phyloP scores from a whole-genome alignment of 306 rosid genomes.

The Dryas drummondii region DNA sequence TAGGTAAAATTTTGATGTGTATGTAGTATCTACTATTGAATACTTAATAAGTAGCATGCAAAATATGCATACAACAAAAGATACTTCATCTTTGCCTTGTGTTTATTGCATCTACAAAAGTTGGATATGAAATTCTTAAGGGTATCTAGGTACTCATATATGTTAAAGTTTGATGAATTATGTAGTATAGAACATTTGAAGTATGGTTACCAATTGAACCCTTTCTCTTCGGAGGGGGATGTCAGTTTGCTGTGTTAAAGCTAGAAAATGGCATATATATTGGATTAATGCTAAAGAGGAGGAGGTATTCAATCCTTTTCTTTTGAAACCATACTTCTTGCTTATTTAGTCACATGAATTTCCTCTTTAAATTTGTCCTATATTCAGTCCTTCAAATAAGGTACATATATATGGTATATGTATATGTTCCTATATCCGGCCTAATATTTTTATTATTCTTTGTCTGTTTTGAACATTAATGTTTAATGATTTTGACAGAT shows the following conservation, averaged over 20 bases:
- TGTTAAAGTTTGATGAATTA: not conserved
- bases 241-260: not conserved
- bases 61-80: not conserved
- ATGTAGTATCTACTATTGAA: not conserved
- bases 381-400: no score
- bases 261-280: no score
- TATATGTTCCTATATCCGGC: no score
- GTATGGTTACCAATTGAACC: not conserved
- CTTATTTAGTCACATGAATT: no score
- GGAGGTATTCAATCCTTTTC: no score
- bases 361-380: no score
- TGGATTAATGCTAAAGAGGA: no score
- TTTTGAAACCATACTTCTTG: no score
- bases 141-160: not conserved
- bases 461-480: no score
- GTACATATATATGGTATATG: no score
- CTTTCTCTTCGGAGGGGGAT: not conserved
- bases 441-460: no score
- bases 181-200: not conserved
- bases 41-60: not conserved
- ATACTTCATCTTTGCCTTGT: not conserved
- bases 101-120: not conserved
- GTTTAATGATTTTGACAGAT: no score
- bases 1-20: not conserved
- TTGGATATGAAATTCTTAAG: not conserved